phyloP scores from a whole-genome alignment of 2,329 filamentous ascomycete species.

The Trichoderma hamatum region DNA sequence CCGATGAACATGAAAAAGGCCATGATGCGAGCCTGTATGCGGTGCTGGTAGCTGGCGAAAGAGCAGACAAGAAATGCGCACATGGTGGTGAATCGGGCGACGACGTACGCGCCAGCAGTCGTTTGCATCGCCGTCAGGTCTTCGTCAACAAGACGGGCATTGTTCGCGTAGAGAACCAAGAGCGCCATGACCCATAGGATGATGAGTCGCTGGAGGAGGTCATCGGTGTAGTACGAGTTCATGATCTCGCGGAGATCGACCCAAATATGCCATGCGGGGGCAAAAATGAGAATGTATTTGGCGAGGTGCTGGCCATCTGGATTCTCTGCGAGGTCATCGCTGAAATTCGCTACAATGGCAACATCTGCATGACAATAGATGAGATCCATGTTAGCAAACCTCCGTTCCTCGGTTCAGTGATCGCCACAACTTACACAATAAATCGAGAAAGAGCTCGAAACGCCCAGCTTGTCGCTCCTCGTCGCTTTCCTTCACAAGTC shows the following conservation, averaged over 20 bases:
- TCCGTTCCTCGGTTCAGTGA: background rate
- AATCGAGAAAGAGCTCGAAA: constrained; percentile 55
- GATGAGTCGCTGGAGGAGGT: constrained; percentile 49
- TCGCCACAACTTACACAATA: constrained; percentile 44
- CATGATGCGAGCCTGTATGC: constrained; percentile 49
- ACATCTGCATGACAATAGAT: constrained; percentile 37
- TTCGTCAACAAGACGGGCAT: constrained; percentile 48
- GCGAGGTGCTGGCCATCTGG: constrained; percentile 48
- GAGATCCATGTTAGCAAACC: background rate
- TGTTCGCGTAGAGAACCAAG: constrained; percentile 53
- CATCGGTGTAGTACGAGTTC: constrained; percentile 57
- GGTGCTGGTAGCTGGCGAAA: constrained; percentile 52
- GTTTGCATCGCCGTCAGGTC: constrained; percentile 50
- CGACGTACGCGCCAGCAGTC: constrained; percentile 51
- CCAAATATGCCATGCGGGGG: constrained; percentile 55
- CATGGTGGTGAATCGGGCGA: constrained; percentile 47
- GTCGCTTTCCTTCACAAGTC: constrained; percentile 46
- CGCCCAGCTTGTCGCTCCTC: constrained; percentile 50
- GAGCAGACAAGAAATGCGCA: constrained; percentile 48
- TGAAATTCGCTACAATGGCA: constrained; percentile 55
- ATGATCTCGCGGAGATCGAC: constrained; percentile 53
- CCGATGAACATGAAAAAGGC: constrained; percentile 46
- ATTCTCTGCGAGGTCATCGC: constrained; percentile 51
- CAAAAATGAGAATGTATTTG: constrained; percentile 53
- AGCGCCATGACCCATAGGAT: constrained; percentile 56